Evolutionary conservation across 768 basidiomycete genomes (phyloP), one percentile per base, ranked within the genome.

Genomic region (Leccinum uliginosum): DNA sequence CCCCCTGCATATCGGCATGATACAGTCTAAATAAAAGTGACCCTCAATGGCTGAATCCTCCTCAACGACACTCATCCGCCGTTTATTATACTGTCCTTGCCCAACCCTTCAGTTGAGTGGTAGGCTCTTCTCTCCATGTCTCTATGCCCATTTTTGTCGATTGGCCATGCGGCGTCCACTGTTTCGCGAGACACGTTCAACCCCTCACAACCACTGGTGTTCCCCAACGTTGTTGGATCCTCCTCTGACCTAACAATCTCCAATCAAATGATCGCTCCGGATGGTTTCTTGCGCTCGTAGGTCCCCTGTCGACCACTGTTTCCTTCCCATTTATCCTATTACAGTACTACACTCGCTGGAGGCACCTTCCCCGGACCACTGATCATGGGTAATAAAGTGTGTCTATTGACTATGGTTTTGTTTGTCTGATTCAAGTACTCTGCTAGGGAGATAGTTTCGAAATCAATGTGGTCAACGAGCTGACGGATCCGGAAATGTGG

Each of bases 401-500:
- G 51, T 19, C 23, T 14, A 8, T 26, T 32, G 4, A 35, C 1
- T 3, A 23, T 4, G 2, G 1, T 45, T 15, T 8, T 34, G n/a
- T 15, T 45, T 17, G 7, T 47, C 27, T 45, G 14, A 34, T 40
- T 57, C 19, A 51, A 23, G 11, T 30, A n/a, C 21, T 27, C 45
- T 50, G 14, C 35, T 50, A 80, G 77, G 76, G 78, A 6, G 70
- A 74, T 10, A 48, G 43, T 12, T 75, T 80, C 56, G 54, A 65
- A 32, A 61, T 84, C 29, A 80, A 79, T 34, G 80, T 84, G 11
- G 59, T 75, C 8, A 76, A 83, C 58, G 51, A 71, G 38, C 59
- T 83, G 40, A 73, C 65, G 1, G 78, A 83, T 54, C 62, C 66
- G 0, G 71, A 76, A 5, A 83, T 84, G 83, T 64, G 77, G 50